phyloP scores from a whole-genome alignment of 2,329 filamentous ascomycete species.

The Alternaria longipes region DNA sequence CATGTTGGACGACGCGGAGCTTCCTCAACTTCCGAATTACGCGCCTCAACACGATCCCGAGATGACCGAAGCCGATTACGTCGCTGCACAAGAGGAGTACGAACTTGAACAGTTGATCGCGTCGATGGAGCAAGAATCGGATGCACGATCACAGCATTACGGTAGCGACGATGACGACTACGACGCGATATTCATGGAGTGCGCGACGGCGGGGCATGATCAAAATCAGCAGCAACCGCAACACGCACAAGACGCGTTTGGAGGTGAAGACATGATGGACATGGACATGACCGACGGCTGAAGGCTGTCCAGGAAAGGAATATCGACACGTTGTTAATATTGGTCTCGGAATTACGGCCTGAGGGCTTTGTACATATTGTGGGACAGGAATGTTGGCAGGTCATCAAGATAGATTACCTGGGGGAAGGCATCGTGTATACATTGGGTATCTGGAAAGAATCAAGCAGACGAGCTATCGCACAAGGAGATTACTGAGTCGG shows the following conservation, averaged over 20 bases:
- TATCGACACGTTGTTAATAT: not conserved
- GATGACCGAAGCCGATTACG: slow-evolving; percentile 50
- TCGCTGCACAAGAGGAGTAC: slow-evolving; percentile 54
- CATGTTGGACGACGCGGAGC: slow-evolving; percentile 21
- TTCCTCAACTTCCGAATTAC: slow-evolving; percentile 10
- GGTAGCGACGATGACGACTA: slow-evolving; percentile 70
- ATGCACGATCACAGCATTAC: slow-evolving; percentile 44
- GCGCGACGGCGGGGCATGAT: slow-evolving; percentile 58
- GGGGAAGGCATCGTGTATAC: slow-evolving; percentile 14
- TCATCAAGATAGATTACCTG: not conserved
- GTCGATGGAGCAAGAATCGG: slow-evolving; percentile 51
- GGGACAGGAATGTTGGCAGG: not conserved
- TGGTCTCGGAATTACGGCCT: not conserved
- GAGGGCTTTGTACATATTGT: not conserved
- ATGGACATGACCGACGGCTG: slow-evolving; percentile 45
- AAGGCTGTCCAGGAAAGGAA: not conserved
- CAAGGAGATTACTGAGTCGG: slow-evolving; percentile 63
- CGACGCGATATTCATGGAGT: slow-evolving; percentile 71
- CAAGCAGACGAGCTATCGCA: slow-evolving; percentile 7
- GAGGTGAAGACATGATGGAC: slow-evolving; percentile 48
- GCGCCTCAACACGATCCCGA: slow-evolving; percentile 28
- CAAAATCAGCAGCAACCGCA: slow-evolving; percentile 46
- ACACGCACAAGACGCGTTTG: slow-evolving; percentile 2
- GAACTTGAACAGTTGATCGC: slow-evolving; percentile 58
- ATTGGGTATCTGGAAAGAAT: slow-evolving; percentile 37